Conservation (phyloP, 75 land plant species). For the Picea glauca region DNA sequence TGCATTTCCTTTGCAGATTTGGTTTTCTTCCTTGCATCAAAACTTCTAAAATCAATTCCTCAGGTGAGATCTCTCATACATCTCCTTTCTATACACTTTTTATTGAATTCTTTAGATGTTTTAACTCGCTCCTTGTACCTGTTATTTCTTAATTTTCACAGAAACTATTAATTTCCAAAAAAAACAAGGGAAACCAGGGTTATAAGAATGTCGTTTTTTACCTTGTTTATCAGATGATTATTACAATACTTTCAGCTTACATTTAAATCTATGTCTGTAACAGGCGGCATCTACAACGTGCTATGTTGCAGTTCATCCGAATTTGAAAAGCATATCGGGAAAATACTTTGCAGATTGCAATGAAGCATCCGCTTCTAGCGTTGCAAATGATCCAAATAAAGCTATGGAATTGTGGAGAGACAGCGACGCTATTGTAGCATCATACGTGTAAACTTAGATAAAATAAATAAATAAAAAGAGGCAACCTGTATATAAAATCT, state of each 20-base stretch:
- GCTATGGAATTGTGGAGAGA: conserved; percentile 49
- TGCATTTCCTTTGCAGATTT: conserved; percentile 41
- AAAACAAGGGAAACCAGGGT: too few relatives aligned
- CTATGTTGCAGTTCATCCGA: conserved; percentile 76
- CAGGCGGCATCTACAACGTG: conserved; percentile 92
- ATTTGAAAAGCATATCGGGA: conserved; percentile 47
- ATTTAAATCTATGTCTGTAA: too few relatives aligned
- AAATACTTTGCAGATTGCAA: conserved; percentile 85
- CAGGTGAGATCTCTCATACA: conserved; percentile 30
- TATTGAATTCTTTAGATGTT: too few relatives aligned
- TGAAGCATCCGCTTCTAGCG: conserved; percentile 42
- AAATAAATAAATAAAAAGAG: not conserved
- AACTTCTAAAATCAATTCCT: conserved; percentile 49
- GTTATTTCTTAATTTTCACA: too few relatives aligned
- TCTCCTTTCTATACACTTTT: too few relatives aligned
- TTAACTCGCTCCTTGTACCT: too few relatives aligned
- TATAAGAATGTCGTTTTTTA: too few relatives aligned
- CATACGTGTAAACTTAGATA: not conserved
- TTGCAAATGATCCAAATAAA: conserved; percentile 30
- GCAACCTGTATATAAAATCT: too few relatives aligned
- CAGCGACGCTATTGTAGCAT: conserved; percentile 31
- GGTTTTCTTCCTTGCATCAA: conserved; percentile 51
- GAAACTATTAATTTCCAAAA: too few relatives aligned
- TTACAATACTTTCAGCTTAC: too few relatives aligned
- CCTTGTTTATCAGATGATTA: too few relatives aligned